Conservation (phyloP, 1,284 basidiomycete species). For the Boletus putidus region DNA sequence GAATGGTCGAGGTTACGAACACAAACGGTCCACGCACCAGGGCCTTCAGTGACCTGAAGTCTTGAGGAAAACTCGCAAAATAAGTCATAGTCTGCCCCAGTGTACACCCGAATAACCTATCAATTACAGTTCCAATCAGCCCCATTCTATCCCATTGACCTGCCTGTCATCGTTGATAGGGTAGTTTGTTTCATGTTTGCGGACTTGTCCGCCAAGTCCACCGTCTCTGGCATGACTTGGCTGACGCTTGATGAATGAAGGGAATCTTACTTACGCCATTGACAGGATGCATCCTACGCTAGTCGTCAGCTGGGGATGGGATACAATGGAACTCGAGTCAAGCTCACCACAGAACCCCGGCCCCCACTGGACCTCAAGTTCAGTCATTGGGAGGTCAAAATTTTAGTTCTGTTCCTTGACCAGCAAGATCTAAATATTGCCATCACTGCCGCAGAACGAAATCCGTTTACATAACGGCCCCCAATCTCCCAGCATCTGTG, state of each 20-base stretch:
- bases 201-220: no score
- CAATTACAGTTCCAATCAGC: no score
- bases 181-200: no score
- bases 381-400: background rate
- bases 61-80: constrained; percentile 12
- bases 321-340: background rate
- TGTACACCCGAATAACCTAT: no score
- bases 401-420: no score
- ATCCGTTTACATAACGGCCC: no score
- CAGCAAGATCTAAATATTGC: no score
- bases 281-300: constrained; percentile 4
- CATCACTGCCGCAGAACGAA: no score
- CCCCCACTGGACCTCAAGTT: background rate
- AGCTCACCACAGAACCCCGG: constrained; percentile 11
- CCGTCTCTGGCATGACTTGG: background rate
- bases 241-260: background rate
- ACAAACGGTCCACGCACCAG: constrained; percentile 1
- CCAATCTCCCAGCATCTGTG: no score
- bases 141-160: no score
- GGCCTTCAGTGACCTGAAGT: constrained; percentile 16
- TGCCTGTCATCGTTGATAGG: no score
- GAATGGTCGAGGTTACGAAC: background rate
- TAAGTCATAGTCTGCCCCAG: no score
- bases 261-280: constrained; percentile 6
- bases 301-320: background rate